Conservation (phyloP, 345 rosid genomes). For the Populus euphratica region DNA sequence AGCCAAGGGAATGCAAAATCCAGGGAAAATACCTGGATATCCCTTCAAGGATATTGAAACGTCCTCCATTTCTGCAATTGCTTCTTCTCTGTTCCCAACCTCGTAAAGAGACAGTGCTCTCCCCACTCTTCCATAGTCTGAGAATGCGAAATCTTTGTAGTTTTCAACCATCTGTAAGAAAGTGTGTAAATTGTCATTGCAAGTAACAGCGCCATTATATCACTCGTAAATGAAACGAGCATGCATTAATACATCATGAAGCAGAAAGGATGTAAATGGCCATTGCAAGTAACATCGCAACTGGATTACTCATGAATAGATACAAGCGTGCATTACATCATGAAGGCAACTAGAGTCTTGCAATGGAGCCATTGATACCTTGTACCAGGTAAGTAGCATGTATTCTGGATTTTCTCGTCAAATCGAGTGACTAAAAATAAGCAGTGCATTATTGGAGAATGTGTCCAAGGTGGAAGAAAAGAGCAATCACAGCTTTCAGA, state of each 20-base stretch:
- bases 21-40: conserved; percentile 41
- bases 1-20: neutral
- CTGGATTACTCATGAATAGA: too few species aligned
- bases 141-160: conserved; percentile 56
- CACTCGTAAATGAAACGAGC: neutral
- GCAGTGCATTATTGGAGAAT: neutral
- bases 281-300: too few species aligned
- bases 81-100: conserved; percentile 53
- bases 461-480: neutral
- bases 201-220: neutral
- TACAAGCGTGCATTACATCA: neutral
- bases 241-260: neutral
- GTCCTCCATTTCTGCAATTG: conserved; percentile 65
- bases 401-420: neutral
- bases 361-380: neutral
- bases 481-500: neutral
- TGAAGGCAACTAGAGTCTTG: neutral
- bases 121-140: conserved; percentile 60
- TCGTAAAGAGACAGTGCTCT: conserved; percentile 55
- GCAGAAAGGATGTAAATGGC: too few species aligned
- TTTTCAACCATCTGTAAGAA: conserved; percentile 43
- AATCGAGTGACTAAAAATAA: neutral
- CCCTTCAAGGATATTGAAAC: conserved; percentile 57
- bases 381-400: neutral
- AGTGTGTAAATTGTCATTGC: neutral